Conservation (phyloP, 176 grass and related monocot genomes). For the Dactylis glomerata region DNA sequence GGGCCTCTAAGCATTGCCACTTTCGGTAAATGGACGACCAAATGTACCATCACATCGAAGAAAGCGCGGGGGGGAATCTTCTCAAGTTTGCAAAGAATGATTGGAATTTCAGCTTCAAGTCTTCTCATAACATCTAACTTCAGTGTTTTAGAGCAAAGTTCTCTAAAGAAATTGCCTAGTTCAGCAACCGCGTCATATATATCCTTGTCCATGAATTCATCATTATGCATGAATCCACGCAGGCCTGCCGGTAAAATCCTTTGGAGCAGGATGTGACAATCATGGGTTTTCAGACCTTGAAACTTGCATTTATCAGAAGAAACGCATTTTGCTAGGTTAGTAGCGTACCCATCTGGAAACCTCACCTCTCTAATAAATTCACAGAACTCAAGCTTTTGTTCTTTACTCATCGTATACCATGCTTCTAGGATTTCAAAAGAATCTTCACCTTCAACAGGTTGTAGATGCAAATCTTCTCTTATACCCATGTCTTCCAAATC, state of each 20-base stretch:
- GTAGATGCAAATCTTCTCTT: no score
- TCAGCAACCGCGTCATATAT: no score
- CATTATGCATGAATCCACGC: background rate
- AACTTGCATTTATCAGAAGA: background rate
- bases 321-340: background rate
- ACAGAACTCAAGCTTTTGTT: background rate
- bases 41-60: background rate
- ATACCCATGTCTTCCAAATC: no score
- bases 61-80: background rate
- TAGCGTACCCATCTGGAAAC: background rate
- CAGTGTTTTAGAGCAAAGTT: background rate
- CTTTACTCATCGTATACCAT: background rate
- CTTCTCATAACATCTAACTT: background rate
- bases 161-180: background rate
- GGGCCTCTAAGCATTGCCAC: background rate
- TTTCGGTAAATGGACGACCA: background rate
- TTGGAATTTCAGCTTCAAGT: background rate
- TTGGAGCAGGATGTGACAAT: background rate
- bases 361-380: background rate
- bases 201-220: background rate
- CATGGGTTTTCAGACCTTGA: background rate
- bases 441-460: background rate
- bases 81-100: constrained; percentile 27
- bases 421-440: background rate
- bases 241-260: background rate